phyloP scores from a whole-genome alignment of 2,329 filamentous ascomycete species.

The Pseudogymnoascus sp. region DNA sequence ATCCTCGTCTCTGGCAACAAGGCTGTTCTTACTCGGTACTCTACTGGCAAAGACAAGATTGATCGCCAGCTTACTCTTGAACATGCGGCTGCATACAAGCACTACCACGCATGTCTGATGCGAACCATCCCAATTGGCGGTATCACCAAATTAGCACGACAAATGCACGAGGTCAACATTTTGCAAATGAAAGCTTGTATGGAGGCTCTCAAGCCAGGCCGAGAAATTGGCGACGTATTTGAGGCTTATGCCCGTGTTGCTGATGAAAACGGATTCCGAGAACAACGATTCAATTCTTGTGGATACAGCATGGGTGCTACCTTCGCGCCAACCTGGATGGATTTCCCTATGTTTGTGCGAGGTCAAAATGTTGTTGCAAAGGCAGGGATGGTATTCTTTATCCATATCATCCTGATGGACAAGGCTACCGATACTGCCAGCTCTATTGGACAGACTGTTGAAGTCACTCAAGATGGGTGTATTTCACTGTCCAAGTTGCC shows the following conservation, averaged over 20 bases:
- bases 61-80: slow-evolving; percentile 28
- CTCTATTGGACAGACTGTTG: slow-evolving; percentile 26
- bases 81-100: slow-evolving; percentile 28
- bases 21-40: slow-evolving; percentile 28
- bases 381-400: slow-evolving; percentile 28
- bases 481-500: slow-evolving; percentile 27
- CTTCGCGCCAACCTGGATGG: slow-evolving; percentile 22
- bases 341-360: slow-evolving; percentile 19
- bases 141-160: slow-evolving; percentile 20
- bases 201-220: slow-evolving; percentile 24
- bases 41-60: slow-evolving; percentile 26
- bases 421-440: slow-evolving; percentile 29
- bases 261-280: slow-evolving; percentile 26
- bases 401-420: slow-evolving; percentile 30
- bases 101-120: slow-evolving; percentile 29
- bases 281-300: slow-evolving; percentile 26
- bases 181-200: slow-evolving; percentile 25
- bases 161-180: slow-evolving; percentile 24
- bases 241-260: slow-evolving; percentile 25
- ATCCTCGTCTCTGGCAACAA: slow-evolving; percentile 29
- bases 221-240: slow-evolving; percentile 24
- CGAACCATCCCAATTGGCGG: slow-evolving; percentile 23
- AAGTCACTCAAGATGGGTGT: slow-evolving; percentile 27
- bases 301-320: slow-evolving; percentile 27
- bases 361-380: slow-evolving; percentile 19